A percentile compares a stretch with the other conserved stretches of the same genome.
Conservation (phyloP, 306 rosid genomes). For the Castanea crenata region DNA sequence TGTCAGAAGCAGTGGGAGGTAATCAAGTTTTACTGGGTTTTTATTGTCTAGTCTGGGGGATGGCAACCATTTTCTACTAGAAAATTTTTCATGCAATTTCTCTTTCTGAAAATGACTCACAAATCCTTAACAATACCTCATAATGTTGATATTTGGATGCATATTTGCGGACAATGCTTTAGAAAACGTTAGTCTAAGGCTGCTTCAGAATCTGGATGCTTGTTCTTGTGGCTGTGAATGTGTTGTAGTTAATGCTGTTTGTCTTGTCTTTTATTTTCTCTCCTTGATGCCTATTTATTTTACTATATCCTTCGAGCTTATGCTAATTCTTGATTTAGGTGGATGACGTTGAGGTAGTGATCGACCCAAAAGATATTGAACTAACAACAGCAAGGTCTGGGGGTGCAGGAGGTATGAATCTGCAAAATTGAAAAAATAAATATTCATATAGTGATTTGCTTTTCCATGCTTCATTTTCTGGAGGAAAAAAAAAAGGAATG, state of each 20-base stretch:
- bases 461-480: constrained; percentile 13
- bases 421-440: constrained; percentile 1
- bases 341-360: constrained; percentile 92
- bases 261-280: constrained; percentile 4
- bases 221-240: neutral
- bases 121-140: neutral
- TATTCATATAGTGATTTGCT: constrained; percentile 16
- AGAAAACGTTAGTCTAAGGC: neutral
- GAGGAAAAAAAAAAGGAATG: constrained; percentile 3
- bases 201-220: constrained; percentile 1
- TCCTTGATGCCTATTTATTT: constrained; percentile 4
- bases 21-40: constrained; percentile 1
- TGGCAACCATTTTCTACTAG: constrained; percentile 11
- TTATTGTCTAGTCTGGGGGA: constrained; percentile 12
- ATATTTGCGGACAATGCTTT: neutral
- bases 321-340: constrained; percentile 53
- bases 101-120: neutral
- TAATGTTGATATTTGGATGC: neutral
- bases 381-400: constrained; percentile 94
- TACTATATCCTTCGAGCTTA: constrained; percentile 11
- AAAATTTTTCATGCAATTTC: neutral
- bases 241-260: neutral
- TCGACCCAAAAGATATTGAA: constrained; percentile 96
- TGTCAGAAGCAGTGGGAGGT: constrained; percentile 4
- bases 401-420: constrained; percentile 93